Evolutionary conservation across 23 red algal genomes (phyloP), one percentile per base, ranked within the genome.

Genomic region (Agarophyton chilense): DNA sequence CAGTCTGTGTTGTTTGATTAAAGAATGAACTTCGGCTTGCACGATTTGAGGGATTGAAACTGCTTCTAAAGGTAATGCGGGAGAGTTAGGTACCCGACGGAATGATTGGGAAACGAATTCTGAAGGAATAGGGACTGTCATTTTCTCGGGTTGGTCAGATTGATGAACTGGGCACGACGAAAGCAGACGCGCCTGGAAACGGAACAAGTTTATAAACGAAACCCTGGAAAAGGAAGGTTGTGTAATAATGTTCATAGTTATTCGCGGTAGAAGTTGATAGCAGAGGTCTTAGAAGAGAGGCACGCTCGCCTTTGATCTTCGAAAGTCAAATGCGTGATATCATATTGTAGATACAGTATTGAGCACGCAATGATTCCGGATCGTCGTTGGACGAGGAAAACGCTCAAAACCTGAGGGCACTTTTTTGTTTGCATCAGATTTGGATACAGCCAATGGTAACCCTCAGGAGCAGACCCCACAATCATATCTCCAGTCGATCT

Each of bases 21-120:
- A 40, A 49, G 56, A 24, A 22, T 55, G 58, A 35, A 91, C 60
- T 49, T 72, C n/a, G n/a, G 31, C 51, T 57, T 81, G 74, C 33
- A 91, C 60, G 26, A 44, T 18, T 38, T 52, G 21, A 32, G 88
- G 51, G 50, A 91, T 13, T 32, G 88, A 52, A 32, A 91, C 88
- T 12, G 88, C 58, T 76, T 91, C 88, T 44, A 82, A 42, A 10
- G 75, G 88, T 40, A 91, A 44, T 8, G 72, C 72, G 10, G 88
- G 88, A 45, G 88, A 91, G 75, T 58, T 57, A 9, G 47, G 76
- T 16, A 91, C 44, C 42, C 88, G 52, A 45, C 88, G 88, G 8
- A 41, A 54, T 28, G 61, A 71, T 73, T 72, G 77, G 38, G 68
- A 74, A 39, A 39, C 14, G 25, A 74, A 74, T 5, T 46, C 21